Evolutionary conservation across 2,329 filamentous ascomycete genomes (phyloP).

Genomic region (Trichoderma breve): DNA sequence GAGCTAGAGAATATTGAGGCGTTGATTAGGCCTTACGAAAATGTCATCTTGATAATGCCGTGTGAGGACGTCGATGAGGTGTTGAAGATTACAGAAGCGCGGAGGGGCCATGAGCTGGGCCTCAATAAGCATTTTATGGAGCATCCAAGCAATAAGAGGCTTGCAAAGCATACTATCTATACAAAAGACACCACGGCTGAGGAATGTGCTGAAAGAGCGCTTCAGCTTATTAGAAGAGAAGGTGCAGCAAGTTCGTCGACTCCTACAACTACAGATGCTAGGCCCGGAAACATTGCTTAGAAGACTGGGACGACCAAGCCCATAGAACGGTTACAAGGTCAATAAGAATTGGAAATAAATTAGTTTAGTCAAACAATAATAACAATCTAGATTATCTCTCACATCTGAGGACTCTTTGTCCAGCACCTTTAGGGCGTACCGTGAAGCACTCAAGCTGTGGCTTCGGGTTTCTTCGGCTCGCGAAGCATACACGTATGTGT

Average conservation of each 20-base stretch:
- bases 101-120: background rate
- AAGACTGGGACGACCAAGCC: background rate
- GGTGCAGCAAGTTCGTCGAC: too few species aligned
- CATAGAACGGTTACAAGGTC: background rate
- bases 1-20: background rate
- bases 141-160: conserved; percentile 15
- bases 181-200: background rate
- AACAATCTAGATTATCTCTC: background rate
- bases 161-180: conserved; percentile 13
- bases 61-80: conserved; percentile 15
- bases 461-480: background rate
- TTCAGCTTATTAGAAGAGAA: background rate
- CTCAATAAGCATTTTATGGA: conserved; percentile 17
- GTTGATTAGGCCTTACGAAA: background rate
- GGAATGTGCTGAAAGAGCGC: background rate
- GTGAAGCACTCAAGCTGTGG: background rate
- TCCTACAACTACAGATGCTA: background rate
- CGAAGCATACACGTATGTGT: background rate
- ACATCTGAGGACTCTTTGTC: background rate
- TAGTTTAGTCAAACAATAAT: background rate
- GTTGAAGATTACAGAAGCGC: conserved; percentile 7
- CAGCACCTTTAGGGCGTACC: background rate
- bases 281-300: background rate
- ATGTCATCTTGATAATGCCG: conserved; percentile 10
- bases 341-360: background rate